A percentile compares a stretch with the other conserved stretches of the same genome.
Conservation (phyloP, 1,139 yeast genomes). For the Citeromyces siamensis region DNA sequence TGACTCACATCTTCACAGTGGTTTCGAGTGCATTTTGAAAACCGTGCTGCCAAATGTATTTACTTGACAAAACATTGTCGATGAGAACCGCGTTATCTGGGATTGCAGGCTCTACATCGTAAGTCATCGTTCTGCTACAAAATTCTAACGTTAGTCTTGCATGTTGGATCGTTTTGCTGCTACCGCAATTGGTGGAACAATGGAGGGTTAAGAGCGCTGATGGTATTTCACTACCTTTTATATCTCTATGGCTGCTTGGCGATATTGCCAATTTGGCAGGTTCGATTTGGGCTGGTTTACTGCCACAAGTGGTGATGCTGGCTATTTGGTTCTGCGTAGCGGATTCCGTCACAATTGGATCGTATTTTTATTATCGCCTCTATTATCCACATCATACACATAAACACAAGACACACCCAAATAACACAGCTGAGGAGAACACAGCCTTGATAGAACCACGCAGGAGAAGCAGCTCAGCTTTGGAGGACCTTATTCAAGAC, state of each 20-base stretch:
- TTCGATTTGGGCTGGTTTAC: constrained; percentile 55
- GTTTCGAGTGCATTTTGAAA: constrained; percentile 1
- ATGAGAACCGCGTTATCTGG: constrained; percentile 38
- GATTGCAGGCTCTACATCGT: constrained; percentile 54
- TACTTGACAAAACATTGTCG: too few relatives aligned
- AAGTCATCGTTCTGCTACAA: constrained; percentile 13
- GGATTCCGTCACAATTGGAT: constrained; percentile 46
- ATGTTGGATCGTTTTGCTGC: constrained; percentile 70
- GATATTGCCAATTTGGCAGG: constrained; percentile 61
- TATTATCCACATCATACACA: constrained; percentile 27
- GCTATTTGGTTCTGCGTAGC: constrained; percentile 72
- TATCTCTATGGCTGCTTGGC: constrained; percentile 63
- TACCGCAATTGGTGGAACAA: constrained; percentile 76
- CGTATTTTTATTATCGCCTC: constrained; percentile 44
- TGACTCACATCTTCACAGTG: too few relatives aligned
- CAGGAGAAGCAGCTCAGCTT: constrained; percentile 4
- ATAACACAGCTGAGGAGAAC: constrained; percentile 9
- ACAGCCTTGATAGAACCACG: constrained; percentile 13
- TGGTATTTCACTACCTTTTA: constrained; percentile 63
- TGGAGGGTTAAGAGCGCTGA: constrained; percentile 72
- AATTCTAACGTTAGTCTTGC: constrained; percentile 28
- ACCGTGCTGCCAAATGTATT: too few relatives aligned
- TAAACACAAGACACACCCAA: constrained; percentile 9
- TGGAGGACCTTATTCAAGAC: constrained; percentile 9
- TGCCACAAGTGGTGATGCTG: constrained; percentile 57